Percentiles rank a stretch among this genome's conserved stretches.
phyloP scores from a whole-genome alignment of 2,329 filamentous ascomycete genomes.

The Phoma sp. region DNA sequence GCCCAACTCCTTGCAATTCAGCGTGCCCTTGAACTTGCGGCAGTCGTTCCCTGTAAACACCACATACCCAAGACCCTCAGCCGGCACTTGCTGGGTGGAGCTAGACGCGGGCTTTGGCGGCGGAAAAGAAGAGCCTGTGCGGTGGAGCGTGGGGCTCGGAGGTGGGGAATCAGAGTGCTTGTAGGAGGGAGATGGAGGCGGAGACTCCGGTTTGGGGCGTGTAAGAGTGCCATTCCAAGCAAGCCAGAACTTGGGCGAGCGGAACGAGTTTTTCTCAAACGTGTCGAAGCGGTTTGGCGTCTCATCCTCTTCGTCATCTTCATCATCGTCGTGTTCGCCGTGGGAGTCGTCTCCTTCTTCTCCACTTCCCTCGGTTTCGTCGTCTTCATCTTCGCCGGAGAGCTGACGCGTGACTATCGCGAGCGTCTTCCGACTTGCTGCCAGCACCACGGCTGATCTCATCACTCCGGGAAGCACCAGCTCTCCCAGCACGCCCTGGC shows the following conservation, averaged over 20 bases:
- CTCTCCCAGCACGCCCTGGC: conserved; percentile 28
- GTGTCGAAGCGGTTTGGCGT: conserved; percentile 22
- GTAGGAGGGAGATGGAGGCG: not conserved
- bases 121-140: conserved; percentile 6
- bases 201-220: not conserved
- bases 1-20: conserved; percentile 24
- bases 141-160: not conserved
- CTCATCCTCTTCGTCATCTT: not conserved
- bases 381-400: not conserved
- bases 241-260: conserved; percentile 36
- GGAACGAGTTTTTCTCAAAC: conserved; percentile 37
- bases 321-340: conserved; percentile 1
- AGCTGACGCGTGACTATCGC: conserved; percentile 9
- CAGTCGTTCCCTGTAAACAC: conserved; percentile 31
- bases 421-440: conserved; percentile 26
- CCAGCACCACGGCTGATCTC: conserved; percentile 22
- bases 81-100: not conserved
- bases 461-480: conserved; percentile 23
- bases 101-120: not conserved
- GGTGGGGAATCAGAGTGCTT: conserved; percentile 4
- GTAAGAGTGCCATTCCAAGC: conserved; percentile 26
- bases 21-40: conserved; percentile 32
- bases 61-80: conserved; percentile 26
- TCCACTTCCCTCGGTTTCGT: conserved; percentile 3
- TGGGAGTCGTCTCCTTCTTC: not conserved